Evolutionary conservation across 441 rosid species (phyloP).

Genomic region (Euphorbia corollata): DNA sequence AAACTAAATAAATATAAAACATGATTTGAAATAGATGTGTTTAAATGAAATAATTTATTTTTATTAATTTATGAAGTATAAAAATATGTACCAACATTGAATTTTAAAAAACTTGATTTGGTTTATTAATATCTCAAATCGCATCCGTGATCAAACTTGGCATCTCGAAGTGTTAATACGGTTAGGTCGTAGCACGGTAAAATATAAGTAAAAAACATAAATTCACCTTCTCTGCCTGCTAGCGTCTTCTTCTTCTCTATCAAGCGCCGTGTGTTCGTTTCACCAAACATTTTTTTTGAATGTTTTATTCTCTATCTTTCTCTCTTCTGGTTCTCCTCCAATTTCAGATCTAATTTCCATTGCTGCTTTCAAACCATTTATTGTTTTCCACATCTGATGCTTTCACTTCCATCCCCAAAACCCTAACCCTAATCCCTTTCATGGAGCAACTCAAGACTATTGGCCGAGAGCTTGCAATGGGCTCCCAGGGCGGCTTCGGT

Average conservation of each 20-base stretch:
- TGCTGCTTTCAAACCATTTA: not conserved
- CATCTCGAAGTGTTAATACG: too few species aligned
- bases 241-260: not conserved
- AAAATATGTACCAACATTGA: too few species aligned
- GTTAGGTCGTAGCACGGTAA: not conserved
- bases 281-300: not conserved
- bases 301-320: not conserved
- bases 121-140: too few species aligned
- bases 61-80: too few species aligned
- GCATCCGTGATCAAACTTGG: too few species aligned
- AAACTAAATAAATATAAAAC: too few species aligned
- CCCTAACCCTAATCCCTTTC: not conserved
- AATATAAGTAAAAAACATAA: not conserved
- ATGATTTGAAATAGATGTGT: too few species aligned
- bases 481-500: slow-evolving; percentile 92
- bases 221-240: not conserved
- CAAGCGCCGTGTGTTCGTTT: not conserved
- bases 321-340: not conserved
- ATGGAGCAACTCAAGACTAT: slow-evolving; percentile 96
- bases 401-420: not conserved
- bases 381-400: not conserved
- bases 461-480: slow-evolving; percentile 97
- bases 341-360: not conserved
- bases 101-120: too few species aligned
- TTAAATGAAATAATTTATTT: too few species aligned